Percentiles rank a stretch among this genome's conserved stretches.
Evolutionary conservation across 345 rosid species (phyloP).

Genomic region (Citrus reticulata): DNA sequence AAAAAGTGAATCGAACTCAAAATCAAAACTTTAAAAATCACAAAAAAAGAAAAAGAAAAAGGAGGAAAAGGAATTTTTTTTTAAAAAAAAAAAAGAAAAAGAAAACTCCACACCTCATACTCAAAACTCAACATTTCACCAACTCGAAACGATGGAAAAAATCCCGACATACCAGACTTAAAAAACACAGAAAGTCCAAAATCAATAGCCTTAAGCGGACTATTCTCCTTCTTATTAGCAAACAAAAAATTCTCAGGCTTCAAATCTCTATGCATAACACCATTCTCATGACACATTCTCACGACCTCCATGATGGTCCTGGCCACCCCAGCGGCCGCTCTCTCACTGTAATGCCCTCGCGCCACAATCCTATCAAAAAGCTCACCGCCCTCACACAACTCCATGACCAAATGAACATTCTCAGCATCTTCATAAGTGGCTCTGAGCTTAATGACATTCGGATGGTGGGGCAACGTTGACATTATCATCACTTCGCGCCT

Average conservation of each 20-base stretch:
- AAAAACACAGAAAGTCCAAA: conserved; percentile 89
- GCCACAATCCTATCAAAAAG: conserved; percentile 94
- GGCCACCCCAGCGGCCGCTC: conserved; percentile 80
- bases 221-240: conserved; percentile 84
- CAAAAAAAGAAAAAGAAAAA: too few relatives aligned
- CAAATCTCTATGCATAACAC: conserved; percentile 92
- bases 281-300: conserved; percentile 85
- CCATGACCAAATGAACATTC: conserved; percentile 94
- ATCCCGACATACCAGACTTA: conserved; percentile 62
- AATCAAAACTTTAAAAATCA: background rate
- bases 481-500: conserved; percentile 92
- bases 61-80: too few relatives aligned
- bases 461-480: conserved; percentile 82
- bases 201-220: conserved; percentile 83
- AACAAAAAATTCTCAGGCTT: conserved; percentile 96
- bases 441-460: conserved; percentile 80
- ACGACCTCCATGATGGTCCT: conserved; percentile 90
- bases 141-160: background rate
- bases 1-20: background rate
- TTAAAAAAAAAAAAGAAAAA: too few relatives aligned
- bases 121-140: background rate
- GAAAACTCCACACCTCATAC: background rate
- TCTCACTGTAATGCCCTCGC: conserved; percentile 88
- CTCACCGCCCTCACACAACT: conserved; percentile 96
- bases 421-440: conserved; percentile 90